Percentiles rank a stretch among this genome's conserved stretches.
phyloP scores from a whole-genome alignment of 768 basidiomycete genomes.

The Leucogyrophana mollusca region DNA sequence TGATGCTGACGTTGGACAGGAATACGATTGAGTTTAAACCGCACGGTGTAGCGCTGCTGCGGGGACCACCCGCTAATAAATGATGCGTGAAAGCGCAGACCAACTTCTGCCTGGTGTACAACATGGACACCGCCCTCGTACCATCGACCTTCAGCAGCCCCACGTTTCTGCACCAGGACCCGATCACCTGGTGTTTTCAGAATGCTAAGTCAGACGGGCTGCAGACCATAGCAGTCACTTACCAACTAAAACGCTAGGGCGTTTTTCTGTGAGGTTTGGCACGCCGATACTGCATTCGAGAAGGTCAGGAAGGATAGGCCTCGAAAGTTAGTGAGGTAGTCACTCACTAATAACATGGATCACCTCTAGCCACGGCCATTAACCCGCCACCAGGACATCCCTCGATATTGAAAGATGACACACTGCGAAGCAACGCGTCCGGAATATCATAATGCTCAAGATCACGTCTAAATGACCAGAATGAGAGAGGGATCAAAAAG shows the following conservation, averaged over 20 bases:
- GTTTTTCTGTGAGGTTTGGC: slow-evolving; percentile 54
- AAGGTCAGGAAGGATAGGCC: too few relatives aligned
- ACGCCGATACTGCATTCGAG: slow-evolving; percentile 42
- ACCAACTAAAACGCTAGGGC: slow-evolving; percentile 58
- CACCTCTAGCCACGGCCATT: too few relatives aligned
- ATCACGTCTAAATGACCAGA: slow-evolving; percentile 27
- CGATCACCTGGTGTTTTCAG: slow-evolving; percentile 22
- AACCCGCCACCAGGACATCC: too few relatives aligned
- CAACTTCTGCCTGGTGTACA: slow-evolving; percentile 41
- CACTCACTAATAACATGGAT: slow-evolving; percentile 35
- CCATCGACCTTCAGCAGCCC: slow-evolving; percentile 20
- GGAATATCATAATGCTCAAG: slow-evolving; percentile 35
- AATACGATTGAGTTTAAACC: slow-evolving; percentile 55
- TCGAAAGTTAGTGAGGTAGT: too few relatives aligned
- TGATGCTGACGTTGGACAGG: slow-evolving; percentile 56
- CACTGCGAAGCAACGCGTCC: slow-evolving; percentile 19
- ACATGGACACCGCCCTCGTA: slow-evolving; percentile 47
- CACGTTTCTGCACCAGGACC: slow-evolving; percentile 24
- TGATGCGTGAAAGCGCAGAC: slow-evolving; percentile 42
- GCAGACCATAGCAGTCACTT: slow-evolving; percentile 35
- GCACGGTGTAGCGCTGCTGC: slow-evolving; percentile 43
- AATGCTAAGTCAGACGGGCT: not conserved
- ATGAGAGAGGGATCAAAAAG: not conserved
- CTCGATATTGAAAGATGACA: too few relatives aligned
- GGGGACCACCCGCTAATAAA: slow-evolving; percentile 32